Base-by-base conservation (phyloP, 306 rosid genomes). In the Dalbergia oliveri region DNA sequence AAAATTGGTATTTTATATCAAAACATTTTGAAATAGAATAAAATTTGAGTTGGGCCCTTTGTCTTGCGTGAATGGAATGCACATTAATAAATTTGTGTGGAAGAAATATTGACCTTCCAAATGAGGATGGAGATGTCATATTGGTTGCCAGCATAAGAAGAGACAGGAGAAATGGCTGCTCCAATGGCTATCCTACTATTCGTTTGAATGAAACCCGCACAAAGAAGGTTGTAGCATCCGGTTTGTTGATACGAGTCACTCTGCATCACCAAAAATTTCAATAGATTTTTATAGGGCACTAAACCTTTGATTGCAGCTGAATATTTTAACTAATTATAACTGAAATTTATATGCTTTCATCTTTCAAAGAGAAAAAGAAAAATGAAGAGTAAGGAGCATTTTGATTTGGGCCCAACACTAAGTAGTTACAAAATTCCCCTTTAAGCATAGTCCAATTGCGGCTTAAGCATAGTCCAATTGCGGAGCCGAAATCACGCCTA, bases 141-240 rank as follows among this genome's bases (percentile, higher is more conserved):
- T 75, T 92, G 98, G 75, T 57, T 87, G 84, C 73, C 71, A 37
- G 84, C 70, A 53, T 66, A 77, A 10, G 97, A 89, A 12, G 98
- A 94, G 11, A 88, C 83, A 0, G 97, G 98, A 23, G 98, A 89
- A 73, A 94, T 94, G 66, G 98, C 93, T 59, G 98, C 97, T 85
- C 98, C 98, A 47, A 94, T 94, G 31, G 97, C 98, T 60, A 94
- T 87, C 71, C 69, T 89, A 26, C 90, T 88, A 44, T 89, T 88
- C 1, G 97, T 92, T 86, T 94, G 98, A 8, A 94, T 77, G 81
- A 94, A 94, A 1, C 98, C 97, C 10, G 98, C 50, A 69, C 98
- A 94, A 5, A 94, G 81, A 45, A 94, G 97, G 84, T 94, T 94
- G 91, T 94, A 94, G 87, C 97, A 94, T 8, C 98, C 97, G 0